These are phyloP conservation scores for Coemansia sp. DNA, from an alignment of 192 early-diverging fungal genomes.

Conservation along the genomic window DNA sequence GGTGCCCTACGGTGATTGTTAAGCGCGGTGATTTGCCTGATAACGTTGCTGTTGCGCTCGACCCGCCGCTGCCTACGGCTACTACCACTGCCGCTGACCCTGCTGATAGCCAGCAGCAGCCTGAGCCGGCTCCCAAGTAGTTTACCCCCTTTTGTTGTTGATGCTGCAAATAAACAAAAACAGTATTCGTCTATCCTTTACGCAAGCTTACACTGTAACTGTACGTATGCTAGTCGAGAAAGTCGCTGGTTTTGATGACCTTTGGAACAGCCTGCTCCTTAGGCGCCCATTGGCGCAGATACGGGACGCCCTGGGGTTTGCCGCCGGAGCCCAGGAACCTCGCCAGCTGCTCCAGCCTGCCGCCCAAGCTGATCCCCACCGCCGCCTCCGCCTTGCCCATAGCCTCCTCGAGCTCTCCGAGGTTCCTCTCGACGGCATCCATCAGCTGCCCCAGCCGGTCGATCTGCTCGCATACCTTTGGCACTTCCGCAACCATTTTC, in stretches of 20 bases:
- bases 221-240: conserved; percentile 7
- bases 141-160: not conserved
- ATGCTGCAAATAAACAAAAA: not conserved
- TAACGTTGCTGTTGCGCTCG: conserved; percentile 31
- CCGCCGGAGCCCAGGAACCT: conserved; percentile 7
- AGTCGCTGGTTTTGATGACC: conserved; percentile 6
- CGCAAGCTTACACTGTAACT: too few species aligned
- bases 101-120: not conserved
- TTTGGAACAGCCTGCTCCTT: conserved; percentile 12
- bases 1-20: conserved; percentile 34
- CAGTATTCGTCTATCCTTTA: too few species aligned
- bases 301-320: conserved; percentile 17
- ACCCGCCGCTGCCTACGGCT: conserved; percentile 20
- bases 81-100: conserved; percentile 1
- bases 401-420: conserved; percentile 13
- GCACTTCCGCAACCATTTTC: not conserved
- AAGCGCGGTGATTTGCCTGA: conserved; percentile 31
- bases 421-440: conserved; percentile 17
- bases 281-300: conserved; percentile 37
- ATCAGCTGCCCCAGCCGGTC: conserved; percentile 1
- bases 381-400: conserved; percentile 28
- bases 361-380: conserved; percentile 20
- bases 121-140: not conserved
- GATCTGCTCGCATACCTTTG: conserved; percentile 7
- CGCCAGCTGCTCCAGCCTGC: conserved; percentile 27